These are phyloP conservation scores for Cutaneotrichosporon sp. DNA, from an alignment of 1,284 basidiomycete species.

Conservation along the genomic window DNA sequence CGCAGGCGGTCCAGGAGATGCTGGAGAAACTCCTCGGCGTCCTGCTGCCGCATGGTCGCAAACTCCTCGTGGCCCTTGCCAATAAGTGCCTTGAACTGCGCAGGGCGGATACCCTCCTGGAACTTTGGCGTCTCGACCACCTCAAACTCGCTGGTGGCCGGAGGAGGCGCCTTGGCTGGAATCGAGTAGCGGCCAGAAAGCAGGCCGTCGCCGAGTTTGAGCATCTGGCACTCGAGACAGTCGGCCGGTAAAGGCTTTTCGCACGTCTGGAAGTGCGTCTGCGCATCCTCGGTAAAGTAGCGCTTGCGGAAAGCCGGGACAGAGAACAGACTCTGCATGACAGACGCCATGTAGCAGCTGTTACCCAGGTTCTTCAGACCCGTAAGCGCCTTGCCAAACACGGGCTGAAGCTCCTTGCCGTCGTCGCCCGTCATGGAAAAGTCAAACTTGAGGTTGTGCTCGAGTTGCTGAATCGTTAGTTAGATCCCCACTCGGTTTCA, in stretches of 20 bases:
- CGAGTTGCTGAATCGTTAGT: conserved; percentile 67
- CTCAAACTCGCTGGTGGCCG: conserved; percentile 35
- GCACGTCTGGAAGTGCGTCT: conserved; percentile 63
- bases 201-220: conserved; percentile 87
- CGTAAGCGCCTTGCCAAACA: conserved; percentile 84
- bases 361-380: conserved; percentile 92
- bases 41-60: conserved; percentile 93
- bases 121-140: conserved; percentile 52
- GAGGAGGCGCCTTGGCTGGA: conserved; percentile 50
- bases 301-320: conserved; percentile 70
- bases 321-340: conserved; percentile 81
- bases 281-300: conserved; percentile 58
- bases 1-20: conserved; percentile 70
- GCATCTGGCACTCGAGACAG: conserved; percentile 92
- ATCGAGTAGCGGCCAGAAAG: conserved; percentile 85
- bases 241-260: conserved; percentile 65
- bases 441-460: conserved; percentile 92
- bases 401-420: conserved; percentile 77
- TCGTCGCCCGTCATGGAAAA: conserved; percentile 89
- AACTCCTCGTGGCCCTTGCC: conserved; percentile 94
- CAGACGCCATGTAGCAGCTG: conserved; percentile 96
- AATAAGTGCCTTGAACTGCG: conserved; percentile 80
- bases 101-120: conserved; percentile 80
- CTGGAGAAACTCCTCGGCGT: conserved; percentile 90
- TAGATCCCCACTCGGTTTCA: conserved; percentile 27